Base-by-base conservation (phyloP, 2,329 filamentous ascomycete species). In the Talaromyces sp. region DNA sequence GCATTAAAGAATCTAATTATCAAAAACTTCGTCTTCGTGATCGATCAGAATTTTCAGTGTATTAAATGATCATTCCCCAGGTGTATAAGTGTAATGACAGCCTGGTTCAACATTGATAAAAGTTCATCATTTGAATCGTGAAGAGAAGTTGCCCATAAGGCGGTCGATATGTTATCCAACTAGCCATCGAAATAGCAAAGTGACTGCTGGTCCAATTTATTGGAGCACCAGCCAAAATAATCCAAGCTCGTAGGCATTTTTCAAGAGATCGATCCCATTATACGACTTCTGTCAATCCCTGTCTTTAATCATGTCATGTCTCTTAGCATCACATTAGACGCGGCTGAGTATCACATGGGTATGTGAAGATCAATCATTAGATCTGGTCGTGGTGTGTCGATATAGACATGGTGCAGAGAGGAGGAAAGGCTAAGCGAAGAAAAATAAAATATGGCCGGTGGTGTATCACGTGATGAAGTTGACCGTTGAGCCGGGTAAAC, bases 1-100 rank as follows among this genome's bases (percentile, higher is more conserved):
- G 16, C 16, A 4, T 19, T 30, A 14, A 24, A 39, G 22, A 56
- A 50, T 49, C 43, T 36, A 40, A 41, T 19, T 10, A 43, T 32
- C 41, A 8, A 45, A 41, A 32, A 37, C 40, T 56, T 55, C 46
- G 40, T 55, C 52, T 60, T 55, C 56, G 33, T 62, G 54, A 59
- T 66, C 59, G 56, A 65, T 71, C 69, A 71, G 69, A 70, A 71
- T 71, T 71, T 71, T 71, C 69, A 71, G 69, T 71, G 69, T 71
- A 69, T 71, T n/a, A 50, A 57, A 69, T 65, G 67, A 68, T 71
- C 69, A 70, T 65, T 37, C 65, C 27, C 68, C 66, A 60, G 64
- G 60, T 47, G 56, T 63, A 55, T 42, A 64, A 61, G 59, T 62
- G 52, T 65, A 56, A 19, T 62, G 57, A 62, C 59, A 63, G 49